Percentiles rank a stretch among this genome's conserved stretches.
phyloP scores from a whole-genome alignment of 1,284 basidiomycete species.

The Apiotrichum mycotoxinovorans region DNA sequence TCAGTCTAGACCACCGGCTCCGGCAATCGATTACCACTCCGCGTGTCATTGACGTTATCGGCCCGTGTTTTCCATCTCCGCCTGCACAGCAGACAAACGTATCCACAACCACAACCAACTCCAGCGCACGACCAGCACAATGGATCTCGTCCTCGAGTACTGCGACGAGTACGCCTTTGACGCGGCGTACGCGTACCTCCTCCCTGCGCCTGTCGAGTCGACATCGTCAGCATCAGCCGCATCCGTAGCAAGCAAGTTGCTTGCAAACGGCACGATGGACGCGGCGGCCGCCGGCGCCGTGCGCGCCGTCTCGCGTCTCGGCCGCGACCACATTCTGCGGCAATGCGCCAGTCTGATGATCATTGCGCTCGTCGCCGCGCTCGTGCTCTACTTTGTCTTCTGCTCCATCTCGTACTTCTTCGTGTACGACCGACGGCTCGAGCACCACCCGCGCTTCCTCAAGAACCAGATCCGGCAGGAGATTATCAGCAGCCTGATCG shows the following conservation, averaged over 20 bases:
- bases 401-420: slow-evolving; percentile 76
- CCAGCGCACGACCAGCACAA: slow-evolving; percentile 44
- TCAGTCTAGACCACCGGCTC: too few species aligned
- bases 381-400: slow-evolving; percentile 79
- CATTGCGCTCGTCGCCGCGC: slow-evolving; percentile 76
- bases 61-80: not conserved
- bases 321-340: slow-evolving; percentile 71
- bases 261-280: slow-evolving; percentile 4
- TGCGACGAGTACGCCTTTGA: slow-evolving; percentile 76
- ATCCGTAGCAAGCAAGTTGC: not conserved
- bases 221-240: slow-evolving; percentile 24
- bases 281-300: not conserved
- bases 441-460: slow-evolving; percentile 89
- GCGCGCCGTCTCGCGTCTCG: slow-evolving; percentile 20
- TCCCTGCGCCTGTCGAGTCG: slow-evolving; percentile 59
- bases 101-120: not conserved
- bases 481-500: slow-evolving; percentile 69
- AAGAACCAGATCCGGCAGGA: slow-evolving; percentile 78
- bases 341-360: slow-evolving; percentile 72
- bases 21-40: too few species aligned
- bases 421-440: slow-evolving; percentile 95
- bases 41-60: too few species aligned
- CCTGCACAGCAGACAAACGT: not conserved
- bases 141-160: slow-evolving; percentile 76
- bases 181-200: slow-evolving; percentile 66